Conservation (phyloP, 352 stramenopile genomes). For the Pythium rishiriense region DNA sequence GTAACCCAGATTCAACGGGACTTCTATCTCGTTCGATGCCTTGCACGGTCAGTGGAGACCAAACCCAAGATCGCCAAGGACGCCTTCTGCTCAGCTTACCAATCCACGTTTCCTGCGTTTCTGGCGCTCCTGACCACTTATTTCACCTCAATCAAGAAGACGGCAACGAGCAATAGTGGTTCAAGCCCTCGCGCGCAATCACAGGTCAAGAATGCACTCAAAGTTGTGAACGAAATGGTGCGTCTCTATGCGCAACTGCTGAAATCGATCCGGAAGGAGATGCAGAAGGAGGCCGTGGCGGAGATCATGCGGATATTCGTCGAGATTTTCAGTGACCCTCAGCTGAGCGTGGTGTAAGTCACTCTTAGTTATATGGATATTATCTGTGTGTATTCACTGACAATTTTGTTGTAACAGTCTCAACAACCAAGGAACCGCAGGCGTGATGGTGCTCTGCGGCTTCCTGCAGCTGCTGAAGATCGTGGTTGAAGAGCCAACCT, state of each 20-base stretch:
- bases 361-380: neutral
- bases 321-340: constrained; percentile 73
- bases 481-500: constrained; percentile 73
- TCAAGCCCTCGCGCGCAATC: constrained; percentile 24
- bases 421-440: constrained; percentile 56
- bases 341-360: constrained; percentile 71
- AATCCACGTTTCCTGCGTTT: constrained; percentile 56
- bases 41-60: constrained; percentile 65
- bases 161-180: constrained; percentile 24
- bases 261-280: constrained; percentile 82
- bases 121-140: constrained; percentile 71
- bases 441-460: constrained; percentile 70
- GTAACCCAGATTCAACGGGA: constrained; percentile 69
- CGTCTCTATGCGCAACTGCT: constrained; percentile 75
- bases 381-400: neutral
- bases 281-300: constrained; percentile 69
- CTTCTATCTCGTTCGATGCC: constrained; percentile 65
- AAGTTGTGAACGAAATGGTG: constrained; percentile 81
- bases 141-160: constrained; percentile 63
- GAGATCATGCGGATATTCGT: constrained; percentile 79
- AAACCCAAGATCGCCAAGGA: constrained; percentile 81
- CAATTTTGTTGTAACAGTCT: constrained; percentile 35
- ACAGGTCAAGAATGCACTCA: constrained; percentile 63
- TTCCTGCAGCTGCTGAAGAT: constrained; percentile 80
- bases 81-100: constrained; percentile 64